Evolutionary conservation across 202 grass and related monocot genomes (phyloP), one percentile per base, ranked within the genome.

Genomic region (Cymbopogon flexuosus): DNA sequence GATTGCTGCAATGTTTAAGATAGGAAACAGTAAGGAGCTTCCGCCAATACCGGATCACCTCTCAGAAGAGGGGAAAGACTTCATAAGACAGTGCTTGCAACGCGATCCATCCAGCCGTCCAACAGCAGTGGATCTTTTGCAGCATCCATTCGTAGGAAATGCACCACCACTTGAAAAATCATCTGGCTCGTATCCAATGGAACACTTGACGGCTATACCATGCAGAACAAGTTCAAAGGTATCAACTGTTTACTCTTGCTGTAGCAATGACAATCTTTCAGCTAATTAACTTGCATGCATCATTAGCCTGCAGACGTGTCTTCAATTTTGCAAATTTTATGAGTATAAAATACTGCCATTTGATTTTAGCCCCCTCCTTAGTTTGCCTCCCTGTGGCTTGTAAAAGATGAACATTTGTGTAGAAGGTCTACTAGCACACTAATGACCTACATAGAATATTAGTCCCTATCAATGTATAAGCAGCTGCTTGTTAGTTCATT

Each of bases 1-100:
- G 96, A 99, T 99, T 85, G 96, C 96, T 33, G 96, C 92, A 62
- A 87, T 99, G 87, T 99, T 99, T 80, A 99, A 99, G 83, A 99
- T 99, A 80, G 88, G 88, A 30, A 99, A 99, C 68, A 93, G 96
- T 68, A 99, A 93, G 83, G 96, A 99, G 66, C 90, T 99, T 86
- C 96, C 96, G 29, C 78, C 90, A 81, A 95, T 93, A 85, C 96
- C 96, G 9, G 88, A 99, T 71, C 88, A 93, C 78, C 92, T 99
- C 46, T 95, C 96, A 27, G 96, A 91, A 60, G 90, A 95, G 23
- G 90, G 96, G 65, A 95, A 88, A 77, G 92, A 99, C 82, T 95
- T 99, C 49, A 83, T 99, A 84, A 86, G 83, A 62, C 67, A 72
- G 41, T 99, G 96, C 46, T 86, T 99, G 18, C 92, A 95, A 57